Evolutionary conservation across 1,284 basidiomycete species (phyloP).

Genomic region (Cryptococcus floricola): DNA sequence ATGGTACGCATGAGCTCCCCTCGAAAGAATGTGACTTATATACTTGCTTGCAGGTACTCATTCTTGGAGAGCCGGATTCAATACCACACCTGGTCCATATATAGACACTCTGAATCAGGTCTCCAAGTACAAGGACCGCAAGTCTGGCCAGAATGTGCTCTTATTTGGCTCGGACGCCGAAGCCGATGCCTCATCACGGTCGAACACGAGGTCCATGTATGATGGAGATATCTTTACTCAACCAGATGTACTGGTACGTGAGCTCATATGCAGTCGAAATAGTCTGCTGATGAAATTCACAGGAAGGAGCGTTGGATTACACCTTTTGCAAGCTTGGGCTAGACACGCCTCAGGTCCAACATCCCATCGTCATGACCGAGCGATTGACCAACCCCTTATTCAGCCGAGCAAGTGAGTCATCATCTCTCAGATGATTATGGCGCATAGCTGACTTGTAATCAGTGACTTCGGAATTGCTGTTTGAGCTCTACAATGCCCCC

Average conservation of each 20-base stretch:
- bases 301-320: constrained; percentile 94
- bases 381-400: constrained; percentile 84
- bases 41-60: constrained; percentile 57
- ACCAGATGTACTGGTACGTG: constrained; percentile 80
- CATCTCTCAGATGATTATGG: not conserved
- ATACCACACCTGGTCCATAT: constrained; percentile 50
- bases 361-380: constrained; percentile 94
- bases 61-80: constrained; percentile 84
- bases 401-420: constrained; percentile 70
- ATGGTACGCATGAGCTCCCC: constrained; percentile 53
- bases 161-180: constrained; percentile 83
- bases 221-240: constrained; percentile 87
- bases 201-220: constrained; percentile 74
- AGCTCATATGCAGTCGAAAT: not conserved
- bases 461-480: constrained; percentile 95
- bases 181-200: constrained; percentile 72
- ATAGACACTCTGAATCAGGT: constrained; percentile 68
- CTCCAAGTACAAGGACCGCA: constrained; percentile 82
- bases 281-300: constrained; percentile 1
- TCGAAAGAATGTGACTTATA: not conserved
- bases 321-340: constrained; percentile 84
- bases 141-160: constrained; percentile 69
- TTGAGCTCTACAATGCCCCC: constrained; percentile 88
- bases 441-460: not conserved
- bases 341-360: constrained; percentile 70